phyloP scores from a whole-genome alignment of 176 grass and related monocot genomes.

The Typha latifolia region DNA sequence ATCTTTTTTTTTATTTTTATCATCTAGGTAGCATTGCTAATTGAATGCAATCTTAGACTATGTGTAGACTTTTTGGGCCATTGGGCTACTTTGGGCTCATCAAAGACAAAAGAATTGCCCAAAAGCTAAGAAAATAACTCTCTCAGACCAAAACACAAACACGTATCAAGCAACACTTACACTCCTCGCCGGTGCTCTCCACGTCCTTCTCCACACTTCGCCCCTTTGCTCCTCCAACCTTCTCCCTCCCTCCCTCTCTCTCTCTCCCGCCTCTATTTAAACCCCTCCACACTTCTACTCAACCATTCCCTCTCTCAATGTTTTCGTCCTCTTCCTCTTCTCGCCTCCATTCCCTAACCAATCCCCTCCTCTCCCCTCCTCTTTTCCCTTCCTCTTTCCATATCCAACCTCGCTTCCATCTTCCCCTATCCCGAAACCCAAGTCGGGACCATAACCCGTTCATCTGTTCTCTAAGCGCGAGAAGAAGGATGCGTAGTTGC shows the following conservation, averaged over 20 bases:
- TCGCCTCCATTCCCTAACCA: conserved; percentile 1
- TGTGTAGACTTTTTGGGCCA: too few relatives aligned
- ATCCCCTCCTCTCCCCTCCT: neutral
- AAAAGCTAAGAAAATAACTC: neutral
- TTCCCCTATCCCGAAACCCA: too few relatives aligned
- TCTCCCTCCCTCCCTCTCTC: neutral
- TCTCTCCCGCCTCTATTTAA: too few relatives aligned
- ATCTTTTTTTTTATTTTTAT: too few relatives aligned
- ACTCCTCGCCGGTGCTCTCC: conserved; percentile 8
- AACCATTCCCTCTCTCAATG: conserved; percentile 8
- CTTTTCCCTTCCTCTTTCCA: neutral
- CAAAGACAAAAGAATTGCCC: too few relatives aligned
- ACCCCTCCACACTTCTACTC: neutral
- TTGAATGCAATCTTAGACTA: too few relatives aligned
- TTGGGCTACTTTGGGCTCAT: too few relatives aligned
- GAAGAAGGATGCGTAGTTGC: neutral
- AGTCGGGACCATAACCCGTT: too few relatives aligned
- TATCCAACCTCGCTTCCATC: neutral
- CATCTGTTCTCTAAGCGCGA: too few relatives aligned
- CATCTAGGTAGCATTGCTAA: too few relatives aligned
- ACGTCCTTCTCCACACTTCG: neutral
- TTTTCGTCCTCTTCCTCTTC: conserved; percentile 14
- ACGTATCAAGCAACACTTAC: neutral
- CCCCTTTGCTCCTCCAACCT: neutral
- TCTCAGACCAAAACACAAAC: neutral